Percentiles rank a stretch among this genome's conserved stretches.
phyloP scores from a whole-genome alignment of 371 early-diverging fungal genomes.

The Mucor circinelloides region DNA sequence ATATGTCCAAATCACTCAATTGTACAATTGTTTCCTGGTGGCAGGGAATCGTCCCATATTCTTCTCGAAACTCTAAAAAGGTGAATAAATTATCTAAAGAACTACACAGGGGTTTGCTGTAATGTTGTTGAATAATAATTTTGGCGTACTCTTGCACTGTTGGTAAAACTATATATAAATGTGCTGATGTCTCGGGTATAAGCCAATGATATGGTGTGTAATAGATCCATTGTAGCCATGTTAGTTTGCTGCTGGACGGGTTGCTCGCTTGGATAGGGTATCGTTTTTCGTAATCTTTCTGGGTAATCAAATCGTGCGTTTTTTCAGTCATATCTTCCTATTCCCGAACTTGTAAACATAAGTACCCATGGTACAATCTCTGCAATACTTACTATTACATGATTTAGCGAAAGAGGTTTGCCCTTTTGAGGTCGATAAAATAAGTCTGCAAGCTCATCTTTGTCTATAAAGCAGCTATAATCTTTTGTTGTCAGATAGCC shows the following conservation, averaged over 20 bases:
- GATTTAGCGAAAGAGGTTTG: constrained; percentile 20
- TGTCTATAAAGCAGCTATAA: constrained; percentile 15
- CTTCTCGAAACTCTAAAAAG: constrained; percentile 32
- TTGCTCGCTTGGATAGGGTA: background rate
- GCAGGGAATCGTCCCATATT: constrained; percentile 17
- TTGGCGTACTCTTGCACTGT: constrained; percentile 32
- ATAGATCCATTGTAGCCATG: constrained; percentile 16
- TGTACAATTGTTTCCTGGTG: constrained; percentile 10
- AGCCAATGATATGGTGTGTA: constrained; percentile 1
- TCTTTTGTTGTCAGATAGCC: constrained; percentile 25
- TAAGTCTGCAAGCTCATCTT: constrained; percentile 13
- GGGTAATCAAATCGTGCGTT: constrained; percentile 27
- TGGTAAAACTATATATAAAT: constrained; percentile 33
- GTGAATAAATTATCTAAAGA: constrained; percentile 30
- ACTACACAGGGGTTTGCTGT: constrained; percentile 19
- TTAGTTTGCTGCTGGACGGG: background rate
- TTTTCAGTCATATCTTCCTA: constrained; percentile 20
- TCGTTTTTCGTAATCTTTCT: constrained; percentile 16
- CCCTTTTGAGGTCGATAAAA: constrained; percentile 21
- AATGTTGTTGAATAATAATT: constrained; percentile 9
- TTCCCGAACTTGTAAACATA: background rate
- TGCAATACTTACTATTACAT: constrained; percentile 23
- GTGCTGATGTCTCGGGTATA: constrained; percentile 1
- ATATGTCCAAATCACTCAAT: constrained; percentile 32
- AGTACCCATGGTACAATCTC: background rate